Evolutionary conservation across 1,284 basidiomycete genomes (phyloP), one percentile per base, ranked within the genome.

Genomic region (Naganishia albida): DNA sequence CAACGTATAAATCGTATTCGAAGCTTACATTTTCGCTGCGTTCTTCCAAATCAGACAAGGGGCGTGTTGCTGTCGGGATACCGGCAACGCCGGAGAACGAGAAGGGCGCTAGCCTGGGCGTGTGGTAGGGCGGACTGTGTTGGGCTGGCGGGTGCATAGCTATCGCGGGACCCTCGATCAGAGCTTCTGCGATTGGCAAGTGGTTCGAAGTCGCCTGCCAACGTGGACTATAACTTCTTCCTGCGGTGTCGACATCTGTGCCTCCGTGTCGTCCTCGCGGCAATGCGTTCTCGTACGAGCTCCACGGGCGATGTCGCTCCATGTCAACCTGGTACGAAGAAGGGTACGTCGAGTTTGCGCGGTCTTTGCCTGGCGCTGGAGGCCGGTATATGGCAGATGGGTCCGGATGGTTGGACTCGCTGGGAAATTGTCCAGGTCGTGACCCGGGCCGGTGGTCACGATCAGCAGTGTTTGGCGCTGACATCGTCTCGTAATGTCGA

Each of bases 11-110:
- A 10, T 20, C 15, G n/a, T 26, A 10, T 23, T 16, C 43, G 25
- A 39, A 6, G 39, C 54, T 44, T 44, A 44, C 54, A 42, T 56
- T 40, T 56, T 56, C 54, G 20, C 54, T 44, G 12, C 54, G 54
- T 40, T 25, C 16, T 44, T 56, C 54, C 4, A 56, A n/a, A 16
- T 56, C 42, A 7, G 18, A 12, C 46, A 23, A 48, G n/a, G 46
- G 46, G 23, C 6, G 10, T 23, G 10, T 20, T 23, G 46, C 10
- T 4, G n/a, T 34, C 10, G 34, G 4, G 34, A 34, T 10, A 34
- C 10, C 34, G 34, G 34, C 6, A 34, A 6, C 34, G 34, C 34
- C 34, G 6, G 34, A 10, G 34, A 34, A 34, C 10, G 34, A 34
- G 34, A 34, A 34, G 10, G 34, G 34, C 34, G 34, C 34, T 10